Base-by-base conservation (phyloP, 2,329 filamentous ascomycete species). In the Neofusicoccum ribis region DNA sequence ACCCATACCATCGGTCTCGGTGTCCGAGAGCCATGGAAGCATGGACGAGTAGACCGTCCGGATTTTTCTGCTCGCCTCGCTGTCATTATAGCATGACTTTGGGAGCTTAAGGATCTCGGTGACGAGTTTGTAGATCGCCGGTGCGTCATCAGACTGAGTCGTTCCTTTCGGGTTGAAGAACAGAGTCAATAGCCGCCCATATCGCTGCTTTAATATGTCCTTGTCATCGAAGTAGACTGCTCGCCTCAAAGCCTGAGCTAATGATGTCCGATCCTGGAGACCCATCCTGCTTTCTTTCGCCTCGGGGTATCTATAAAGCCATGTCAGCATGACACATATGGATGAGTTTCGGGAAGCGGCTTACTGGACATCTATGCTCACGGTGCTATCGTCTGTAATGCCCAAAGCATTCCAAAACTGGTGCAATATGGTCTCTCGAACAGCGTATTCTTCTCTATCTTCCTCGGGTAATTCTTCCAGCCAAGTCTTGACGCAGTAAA, bases 401-500 rank as follows among this genome's bases (percentile, higher is more conserved):
- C 52, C 63, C 43, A 64, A 27, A 59, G 63, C 23, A 8, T 20
- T 51, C 46, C 51, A 56, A 9, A 50, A 58, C 23, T 64, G 63
- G 5, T 50, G 43, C 34, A 58, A 17, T 36, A 64, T 59, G n/a
- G 36, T 37, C 15, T 50, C 36, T 17, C 63, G 52, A 5, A 58
- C 51, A 23, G 31, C 34, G 37, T 4, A 2, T n/a, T 64, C 63
- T 39, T 47, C 52, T 12, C 31, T 37, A 4, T 7, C 49, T 36
- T 37, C 63, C 34, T 64, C 63, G 3, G 73, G 67, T 6, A 70
- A 70, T 23, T 76, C 72, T 31, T 75, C 72, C 15, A 74, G 63
- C 68, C 77, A 73, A 54, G 74, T 78, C 14, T 71, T 74, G 1
- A 77, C 61, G 3, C 73, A 74, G 61, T 75, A 77, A 0, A 74